Base-by-base conservation (phyloP, 1,139 yeast genomes). In the Yamadazyma songkhlaensis region DNA sequence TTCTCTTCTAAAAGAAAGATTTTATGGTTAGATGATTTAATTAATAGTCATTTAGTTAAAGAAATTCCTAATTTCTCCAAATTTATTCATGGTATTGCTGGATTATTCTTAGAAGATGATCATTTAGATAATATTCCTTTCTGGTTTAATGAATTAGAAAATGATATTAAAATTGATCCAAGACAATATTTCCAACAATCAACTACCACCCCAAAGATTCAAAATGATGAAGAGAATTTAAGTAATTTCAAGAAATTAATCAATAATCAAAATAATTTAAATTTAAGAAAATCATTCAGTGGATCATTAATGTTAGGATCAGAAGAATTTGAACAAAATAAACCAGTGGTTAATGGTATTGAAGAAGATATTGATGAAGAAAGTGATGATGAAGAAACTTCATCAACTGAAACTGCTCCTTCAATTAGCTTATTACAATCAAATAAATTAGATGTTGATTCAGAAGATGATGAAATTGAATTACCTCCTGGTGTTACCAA, bases 11-110 rank as follows among this genome's bases (percentile, higher is more conserved):
- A 63, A 46, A 62, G 55, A 43, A 65, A 63, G 45, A 74, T 81
- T 36, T 74, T 78, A 44, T 92, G 98, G 98, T 77, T 92, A 46
- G 84, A 83, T 48, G 98, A 92, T 47, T 74, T 92, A 53, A 83
- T 88, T 31, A 79, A 81, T 44, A 79, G 90, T 31, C 92, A 87
- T 56, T 72, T 92, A 51, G 94, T 88, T 37, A 87, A 86, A 55
- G 96, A 87, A 58, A 87, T 89, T 45, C 96, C 96, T 37, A 84
- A 86, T 55, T 89, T 89, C 53, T 84, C 95, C 35, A 85, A 88
- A 63, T 89, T 85, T 54, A 75, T 89, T 47, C 97, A 89, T 59
- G 97, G 96, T 62, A 80, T 89, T 46, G 90, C 97, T 6, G 74
- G 88, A 3, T 72, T 92, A 45, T 92, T 83, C 57, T 77, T 88